These are phyloP conservation scores for Termitomyces sp. DNA, from an alignment of 768 basidiomycete species.

Conservation along the genomic window DNA sequence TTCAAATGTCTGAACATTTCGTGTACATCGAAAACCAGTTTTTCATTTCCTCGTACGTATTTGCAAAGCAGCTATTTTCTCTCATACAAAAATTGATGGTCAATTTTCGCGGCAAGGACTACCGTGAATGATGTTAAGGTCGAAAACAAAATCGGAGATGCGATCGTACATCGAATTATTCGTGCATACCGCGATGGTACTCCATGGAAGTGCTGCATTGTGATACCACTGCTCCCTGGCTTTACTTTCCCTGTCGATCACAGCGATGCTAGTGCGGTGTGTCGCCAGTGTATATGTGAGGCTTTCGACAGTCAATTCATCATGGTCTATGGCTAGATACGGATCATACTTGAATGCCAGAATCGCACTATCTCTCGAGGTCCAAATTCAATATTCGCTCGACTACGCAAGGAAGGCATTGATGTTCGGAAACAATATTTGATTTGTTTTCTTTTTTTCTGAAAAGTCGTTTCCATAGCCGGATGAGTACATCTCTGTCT, in stretches of 20 bases:
- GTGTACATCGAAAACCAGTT: constrained; percentile 98
- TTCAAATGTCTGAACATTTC: constrained; percentile 92
- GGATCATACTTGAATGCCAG: constrained; percentile 94
- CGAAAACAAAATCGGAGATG: constrained; percentile 94
- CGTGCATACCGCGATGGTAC: constrained; percentile 77
- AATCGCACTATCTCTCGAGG: constrained; percentile 86
- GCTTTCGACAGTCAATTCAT: background rate
- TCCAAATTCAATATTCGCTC: constrained; percentile 84
- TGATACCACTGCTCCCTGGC: constrained; percentile 90
- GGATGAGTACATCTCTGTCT: constrained; percentile 86
- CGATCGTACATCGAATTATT: constrained; percentile 86
- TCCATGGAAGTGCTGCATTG: constrained; percentile 88
- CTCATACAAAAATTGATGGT: background rate
- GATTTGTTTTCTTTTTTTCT: constrained; percentile 2
- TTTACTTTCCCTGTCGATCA: constrained; percentile 93
- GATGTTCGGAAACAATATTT: constrained; percentile 48
- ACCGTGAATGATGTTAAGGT: constrained; percentile 78
- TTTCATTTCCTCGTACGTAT: constrained; percentile 78
- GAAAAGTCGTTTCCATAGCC: constrained; percentile 47
- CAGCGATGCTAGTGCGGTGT: constrained; percentile 84
- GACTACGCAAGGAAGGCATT: constrained; percentile 82
- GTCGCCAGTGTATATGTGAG: constrained; percentile 20
- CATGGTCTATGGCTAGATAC: constrained; percentile 46
- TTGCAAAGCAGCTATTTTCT: background rate
- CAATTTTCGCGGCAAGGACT: constrained; percentile 44